Base-by-base conservation (phyloP, 2,329 filamentous ascomycete species). In the Aspergillus novoparasiticus region DNA sequence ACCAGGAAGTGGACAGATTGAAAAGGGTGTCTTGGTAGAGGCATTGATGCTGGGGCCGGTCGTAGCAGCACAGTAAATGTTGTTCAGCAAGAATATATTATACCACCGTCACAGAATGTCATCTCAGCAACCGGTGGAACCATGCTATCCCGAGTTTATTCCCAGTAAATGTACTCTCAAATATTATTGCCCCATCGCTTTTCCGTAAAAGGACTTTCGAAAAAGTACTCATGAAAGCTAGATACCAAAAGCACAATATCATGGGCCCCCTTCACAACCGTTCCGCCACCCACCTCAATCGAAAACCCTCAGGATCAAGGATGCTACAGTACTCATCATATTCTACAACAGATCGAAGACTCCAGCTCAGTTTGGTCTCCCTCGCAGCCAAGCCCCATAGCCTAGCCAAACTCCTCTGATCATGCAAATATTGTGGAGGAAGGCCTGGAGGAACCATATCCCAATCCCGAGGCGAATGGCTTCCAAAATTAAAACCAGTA, bases 21-120 rank as follows among this genome's bases (percentile, higher is more conserved):
- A 81, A 54, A 91, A 90, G 74, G 93, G 93, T 0, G 80, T 86
- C 58, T 87, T 83, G 71, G 88, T 93, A 4, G 88, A 94, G 65
- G 94, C 93, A 11, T 79, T 97, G 71, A 75, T 98, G 72, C 93
- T 98, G 89, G 87, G 87, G 3, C 75, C 73, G 64, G 71, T 87
- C 57, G 68, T 77, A 30, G 74, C 66, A 60, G 55, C 71, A 28
- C 48, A 36, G 21, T 19, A 19, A 32, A 12, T n/a, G 39, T 41
- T n/a, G 16, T 21, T 21, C n/a, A 34, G 8, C 23, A 5, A 45
- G 9, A 16, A 16, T 41, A n/a, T n/a, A 36, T 32, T 39, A 39
- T 53, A 28, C 48, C 16, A 14, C 26, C 19, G 12, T 30, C 34
- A 64, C 74, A 75, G 11, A 75, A 75, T 19, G 74, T 74, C 75